Base-by-base conservation (phyloP, 108 stramenopile species). In the Skeletonema menzelii region DNA sequence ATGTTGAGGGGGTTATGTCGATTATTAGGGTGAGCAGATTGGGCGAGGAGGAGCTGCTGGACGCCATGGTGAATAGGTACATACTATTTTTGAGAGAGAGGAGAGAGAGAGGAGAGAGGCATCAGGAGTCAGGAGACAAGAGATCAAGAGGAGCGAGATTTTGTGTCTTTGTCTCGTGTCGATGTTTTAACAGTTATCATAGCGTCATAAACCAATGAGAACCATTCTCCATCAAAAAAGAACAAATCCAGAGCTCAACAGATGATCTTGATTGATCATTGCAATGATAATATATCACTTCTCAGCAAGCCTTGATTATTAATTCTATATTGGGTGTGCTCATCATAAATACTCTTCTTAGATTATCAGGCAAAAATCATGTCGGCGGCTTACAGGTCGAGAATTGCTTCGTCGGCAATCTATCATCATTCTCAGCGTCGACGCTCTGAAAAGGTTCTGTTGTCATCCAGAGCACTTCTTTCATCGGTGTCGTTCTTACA, bases 1-100 rank as follows among this genome's bases (percentile, higher is more conserved):
- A 95, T 8, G 88, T 87, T 8, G 88, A 70, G 35, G 93, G 91
- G 30, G 88, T 76, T 31, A 87, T 84, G 66, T 95, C 93, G 12
- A 94, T 13, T n/a, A 92, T 85, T 20, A 95, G 44, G 66, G 81
- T 66, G 35, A 90, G 76, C 61, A 95, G 76, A 53, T 53, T 53
- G 49, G 49, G 49, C n/a, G 49, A 20, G 20, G 49, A 53, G 49
- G 49, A 53, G 49, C 49, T 53, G 22, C 49, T 22, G 49, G 49
- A 53, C 49, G 49, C 49, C 49, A 53, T 53, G 49, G 49, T 53
- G 10, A n/a, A n/a, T n/a, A n/a, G n/a, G n/a, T n/a, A n/a, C n/a
- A n/a, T n/a, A n/a, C n/a, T n/a, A n/a, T n/a, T n/a, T n/a, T n/a
- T n/a, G n/a, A n/a, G n/a, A n/a, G n/a, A n/a, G n/a, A n/a, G n/a